Evolutionary conservation across 441 rosid species (phyloP), one percentile per base, ranked within the genome.

Genomic region (Erodium chrysanthum): DNA sequence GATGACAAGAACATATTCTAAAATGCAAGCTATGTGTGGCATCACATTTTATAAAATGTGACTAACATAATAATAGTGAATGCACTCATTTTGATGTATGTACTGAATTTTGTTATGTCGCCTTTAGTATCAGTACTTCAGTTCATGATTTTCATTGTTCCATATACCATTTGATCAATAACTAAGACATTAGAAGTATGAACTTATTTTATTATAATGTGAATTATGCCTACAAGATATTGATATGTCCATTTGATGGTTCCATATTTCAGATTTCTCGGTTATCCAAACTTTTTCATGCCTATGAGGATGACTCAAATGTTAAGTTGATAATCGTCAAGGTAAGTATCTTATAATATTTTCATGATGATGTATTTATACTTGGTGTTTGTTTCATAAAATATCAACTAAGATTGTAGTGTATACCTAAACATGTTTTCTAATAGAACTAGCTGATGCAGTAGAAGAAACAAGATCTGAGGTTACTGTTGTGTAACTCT

Each of bases 271-370:
- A 86, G 94, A 48, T 83, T 74, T 75, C 84, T 73, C 80, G 79
- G 63, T 78, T 90, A 60, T 52, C 83, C 67, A 84, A 84, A 65
- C 84, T 83, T 68, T 84, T 86, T 70, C 79, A 78, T 68, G 79
- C 81, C 33, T 85, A 76, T 25, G 87, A 88, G 72, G 25, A 78
- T 66, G 86, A 85, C 66, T 71, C 82, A 52, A 65, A 66, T 74
- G 89, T 88, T 68, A 83, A 84, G 65, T 74, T 90, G 62, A 40
- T 88, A 68, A 70, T 90, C 71, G 76, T 90, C 21, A 90, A 90
- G 96, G 96, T 87, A 72, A 64, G 25, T 23, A 44, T 22, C 69
- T 15, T 1, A 37, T 8, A 7, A 0, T 15, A 6, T 27, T 33
- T 14, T 37, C 27, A 17, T 15, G 44, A 63, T 4, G 3, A 15